A percentile compares a stretch with the other conserved stretches of the same genome.
Evolutionary conservation across 257 asterid species (phyloP).

Genomic region (Plantago elongata): DNA sequence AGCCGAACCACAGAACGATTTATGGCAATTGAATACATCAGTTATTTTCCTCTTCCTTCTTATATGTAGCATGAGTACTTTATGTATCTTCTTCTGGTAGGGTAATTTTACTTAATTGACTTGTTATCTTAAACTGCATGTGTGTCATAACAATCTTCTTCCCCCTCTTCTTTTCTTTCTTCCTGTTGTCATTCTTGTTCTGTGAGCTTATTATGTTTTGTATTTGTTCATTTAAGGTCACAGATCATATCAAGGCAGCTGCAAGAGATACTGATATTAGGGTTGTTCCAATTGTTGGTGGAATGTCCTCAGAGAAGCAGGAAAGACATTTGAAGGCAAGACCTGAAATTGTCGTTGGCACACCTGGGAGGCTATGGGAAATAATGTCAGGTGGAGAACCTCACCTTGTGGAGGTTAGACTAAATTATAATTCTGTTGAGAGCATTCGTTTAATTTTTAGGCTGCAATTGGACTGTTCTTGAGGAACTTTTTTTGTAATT

Average conservation of each 20-base stretch:
- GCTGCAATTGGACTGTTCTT: slow-evolving; percentile 6
- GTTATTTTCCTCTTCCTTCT: too few species aligned
- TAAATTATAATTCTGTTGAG: slow-evolving; percentile 12
- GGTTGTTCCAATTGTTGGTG: slow-evolving; percentile 93
- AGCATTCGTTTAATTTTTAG: slow-evolving; percentile 12
- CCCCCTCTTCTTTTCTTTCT: too few species aligned
- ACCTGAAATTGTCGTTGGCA: slow-evolving; percentile 98
- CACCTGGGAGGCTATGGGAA: slow-evolving; percentile 99
- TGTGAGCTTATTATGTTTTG: slow-evolving; percentile 11
- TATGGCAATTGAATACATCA: too few species aligned
- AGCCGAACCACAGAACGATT: too few species aligned
- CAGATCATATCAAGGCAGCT: slow-evolving; percentile 82
- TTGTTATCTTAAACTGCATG: too few species aligned
- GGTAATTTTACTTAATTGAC: too few species aligned
- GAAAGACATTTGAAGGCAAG: slow-evolving; percentile 80
- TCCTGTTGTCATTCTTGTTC: slow-evolving; percentile 5
- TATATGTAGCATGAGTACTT: too few species aligned
- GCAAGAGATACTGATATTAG: slow-evolving; percentile 49
- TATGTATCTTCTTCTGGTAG: too few species aligned
- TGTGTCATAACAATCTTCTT: too few species aligned
- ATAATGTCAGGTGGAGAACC: slow-evolving; percentile 84
- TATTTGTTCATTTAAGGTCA: slow-evolving; percentile 46
- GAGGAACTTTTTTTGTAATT: background rate
- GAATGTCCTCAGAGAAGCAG: slow-evolving; percentile 89
- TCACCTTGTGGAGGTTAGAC: slow-evolving; percentile 84